A percentile compares a stretch with the other conserved stretches of the same genome.
Conservation (phyloP, 1,139 yeast genomes). For the Hemisphaericaspora subhashii region DNA sequence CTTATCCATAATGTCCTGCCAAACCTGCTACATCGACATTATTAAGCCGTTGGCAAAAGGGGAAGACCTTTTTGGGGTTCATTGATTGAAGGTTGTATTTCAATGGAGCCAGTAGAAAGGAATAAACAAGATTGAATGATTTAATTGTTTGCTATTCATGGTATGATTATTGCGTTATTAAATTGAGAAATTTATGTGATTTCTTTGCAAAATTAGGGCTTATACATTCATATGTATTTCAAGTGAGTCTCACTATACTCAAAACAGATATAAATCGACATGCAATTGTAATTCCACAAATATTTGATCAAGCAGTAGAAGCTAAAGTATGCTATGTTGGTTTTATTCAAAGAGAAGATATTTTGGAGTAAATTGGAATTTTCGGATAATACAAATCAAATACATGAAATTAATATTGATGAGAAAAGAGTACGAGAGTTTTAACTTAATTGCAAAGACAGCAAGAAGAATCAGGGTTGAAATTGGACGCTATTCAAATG, state of each 20-base stretch:
- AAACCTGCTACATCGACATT: slow-evolving; percentile 31
- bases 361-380: slow-evolving; percentile 86
- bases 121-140: slow-evolving; percentile 59
- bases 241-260: slow-evolving; percentile 24
- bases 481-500: neutral
- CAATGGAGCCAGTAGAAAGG: slow-evolving; percentile 88
- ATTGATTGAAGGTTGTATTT: slow-evolving; percentile 76
- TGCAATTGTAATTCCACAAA: slow-evolving; percentile 12
- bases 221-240: slow-evolving; percentile 51
- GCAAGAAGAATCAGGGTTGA: neutral
- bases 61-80: slow-evolving; percentile 59
- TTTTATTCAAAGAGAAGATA: slow-evolving; percentile 44
- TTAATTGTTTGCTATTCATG: slow-evolving; percentile 59
- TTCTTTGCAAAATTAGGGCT: slow-evolving; percentile 72
- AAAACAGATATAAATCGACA: slow-evolving; percentile 9
- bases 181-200: slow-evolving; percentile 78
- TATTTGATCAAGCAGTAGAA: slow-evolving; percentile 22
- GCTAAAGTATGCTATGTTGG: slow-evolving; percentile 25
- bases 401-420: slow-evolving; percentile 31
- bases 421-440: slow-evolving; percentile 27
- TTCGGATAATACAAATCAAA: slow-evolving; percentile 47
- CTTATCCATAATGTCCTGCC: slow-evolving; percentile 32
- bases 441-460: slow-evolving; percentile 14
- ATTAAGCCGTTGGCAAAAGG: slow-evolving; percentile 47
- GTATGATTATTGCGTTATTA: slow-evolving; percentile 79